Evolutionary conservation across 495 filamentous ascomycete genomes (phyloP), one percentile per base, ranked within the genome.

Genomic region (Sphaerosporella brunnea): DNA sequence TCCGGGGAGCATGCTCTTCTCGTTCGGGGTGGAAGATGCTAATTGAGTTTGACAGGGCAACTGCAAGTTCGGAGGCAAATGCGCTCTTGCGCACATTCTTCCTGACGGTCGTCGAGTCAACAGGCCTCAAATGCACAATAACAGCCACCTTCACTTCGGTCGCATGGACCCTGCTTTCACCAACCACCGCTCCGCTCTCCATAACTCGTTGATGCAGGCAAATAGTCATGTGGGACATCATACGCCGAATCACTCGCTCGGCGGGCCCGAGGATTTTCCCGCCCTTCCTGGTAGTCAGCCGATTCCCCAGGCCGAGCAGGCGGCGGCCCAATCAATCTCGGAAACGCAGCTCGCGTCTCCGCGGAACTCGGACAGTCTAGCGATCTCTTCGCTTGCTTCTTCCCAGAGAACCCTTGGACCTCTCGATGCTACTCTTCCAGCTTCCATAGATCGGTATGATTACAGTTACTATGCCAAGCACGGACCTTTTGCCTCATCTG

Each of bases 21-120:
- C 23, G 32, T 36, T 35, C 20, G 2, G 20, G 20, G 40, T 11
- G n/a, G 36, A 34, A 43, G 39, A 43, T 47, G 23, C 37, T 56
- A 40, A 53, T 26, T 10, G 3, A n/a, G 11, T 35, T 25, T 15
- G 59, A 50, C 49, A 95, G 85, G 92, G 90, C 47, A 95, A 95
- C 66, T 97, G 90, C 78, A 97, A 97, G 64, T 97, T 96, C 63
- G 90, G 90, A 47, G 77, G 81, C 23, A 96, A 96, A 65, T 97
- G 90, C 68, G 90, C 92, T 54, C 79, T 94, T 62, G 82, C 86
- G 50, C 90, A 97, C 63, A 81, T 96, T 56, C 75, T 94, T 34
- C 84, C 90, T 24, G 84, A 97, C 64, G 90, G 90, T 38, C 81
- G 83, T 54, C 73, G 85, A 58, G 82, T 96, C 53, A 93, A 94